Conservation (phyloP, 1,284 basidiomycete genomes). For the Tilletia walkeri region DNA sequence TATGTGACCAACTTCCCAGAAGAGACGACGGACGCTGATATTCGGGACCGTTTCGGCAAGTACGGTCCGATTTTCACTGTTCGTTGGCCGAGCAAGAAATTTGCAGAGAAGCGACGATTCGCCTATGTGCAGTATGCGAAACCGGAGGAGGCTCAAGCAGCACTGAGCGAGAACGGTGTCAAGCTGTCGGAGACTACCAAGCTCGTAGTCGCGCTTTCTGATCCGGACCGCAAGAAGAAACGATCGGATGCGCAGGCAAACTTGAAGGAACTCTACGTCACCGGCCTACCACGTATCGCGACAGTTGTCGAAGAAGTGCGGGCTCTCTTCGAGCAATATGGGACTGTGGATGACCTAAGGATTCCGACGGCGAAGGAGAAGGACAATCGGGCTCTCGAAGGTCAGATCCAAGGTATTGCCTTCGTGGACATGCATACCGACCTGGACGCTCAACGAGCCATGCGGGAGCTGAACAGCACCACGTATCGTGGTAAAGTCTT, state of each 20-base stretch:
- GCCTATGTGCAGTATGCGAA: slow-evolving; percentile 89
- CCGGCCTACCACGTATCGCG: slow-evolving; percentile 73
- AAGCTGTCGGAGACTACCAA: slow-evolving; percentile 66
- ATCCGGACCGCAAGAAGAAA: slow-evolving; percentile 82
- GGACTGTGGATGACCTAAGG: slow-evolving; percentile 71
- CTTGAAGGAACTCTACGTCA: slow-evolving; percentile 78
- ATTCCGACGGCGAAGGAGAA: slow-evolving; percentile 70
- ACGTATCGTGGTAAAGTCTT: slow-evolving; percentile 44
- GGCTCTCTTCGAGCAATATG: slow-evolving; percentile 75
- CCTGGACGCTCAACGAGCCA: slow-evolving; percentile 48
- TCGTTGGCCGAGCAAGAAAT: slow-evolving; percentile 97
- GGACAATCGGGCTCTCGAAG: slow-evolving; percentile 41
- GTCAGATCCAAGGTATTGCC: slow-evolving; percentile 71
- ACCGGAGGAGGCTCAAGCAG: slow-evolving; percentile 75
- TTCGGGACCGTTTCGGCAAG: slow-evolving; percentile 75
- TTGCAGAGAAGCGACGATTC: slow-evolving; percentile 83
- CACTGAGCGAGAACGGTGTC: slow-evolving; percentile 72
- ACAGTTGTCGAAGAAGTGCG: slow-evolving; percentile 69
- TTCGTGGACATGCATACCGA: slow-evolving; percentile 78
- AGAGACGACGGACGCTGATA: slow-evolving; percentile 70
- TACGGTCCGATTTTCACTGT: slow-evolving; percentile 89
- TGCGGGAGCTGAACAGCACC: slow-evolving; percentile 42
- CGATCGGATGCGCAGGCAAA: slow-evolving; percentile 78
- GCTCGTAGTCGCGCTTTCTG: slow-evolving; percentile 81
- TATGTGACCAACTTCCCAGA: slow-evolving; percentile 97